A percentile compares a stretch with the other conserved stretches of the same genome.
These are phyloP conservation scores for Pelagomonas calceolata DNA, from an alignment of 108 stramenopile genomes.

Conservation along the genomic window DNA sequence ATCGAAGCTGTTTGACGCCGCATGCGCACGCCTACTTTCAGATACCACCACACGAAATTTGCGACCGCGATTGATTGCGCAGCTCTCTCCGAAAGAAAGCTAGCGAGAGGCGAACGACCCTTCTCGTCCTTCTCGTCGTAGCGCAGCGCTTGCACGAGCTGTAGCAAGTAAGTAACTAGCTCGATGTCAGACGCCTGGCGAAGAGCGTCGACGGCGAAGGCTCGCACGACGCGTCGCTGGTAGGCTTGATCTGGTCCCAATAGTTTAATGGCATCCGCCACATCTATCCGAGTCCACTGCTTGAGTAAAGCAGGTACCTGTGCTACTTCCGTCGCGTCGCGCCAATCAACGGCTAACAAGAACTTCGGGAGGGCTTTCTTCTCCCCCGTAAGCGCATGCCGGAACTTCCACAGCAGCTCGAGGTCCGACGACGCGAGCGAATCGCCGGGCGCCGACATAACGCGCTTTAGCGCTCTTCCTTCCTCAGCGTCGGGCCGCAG, in stretches of 20 bases:
- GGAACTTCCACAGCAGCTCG: slow-evolving; percentile 89
- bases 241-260: slow-evolving; percentile 83
- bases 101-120: slow-evolving; percentile 18
- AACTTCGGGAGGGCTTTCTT: slow-evolving; percentile 84
- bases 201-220: slow-evolving; percentile 87
- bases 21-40: slow-evolving; percentile 16
- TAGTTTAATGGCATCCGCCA: slow-evolving; percentile 90
- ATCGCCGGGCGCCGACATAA: slow-evolving; percentile 69
- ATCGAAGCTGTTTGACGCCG: no score
- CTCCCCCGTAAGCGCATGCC: slow-evolving; percentile 87
- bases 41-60: slow-evolving; percentile 40
- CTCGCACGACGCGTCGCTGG: slow-evolving; percentile 70
- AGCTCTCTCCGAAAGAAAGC: slow-evolving; percentile 29
- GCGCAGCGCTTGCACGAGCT: slow-evolving; percentile 93
- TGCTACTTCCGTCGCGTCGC: slow-evolving; percentile 74
- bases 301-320: slow-evolving; percentile 84
- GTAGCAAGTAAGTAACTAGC: slow-evolving; percentile 81
- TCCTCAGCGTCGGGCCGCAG: slow-evolving; percentile 82
- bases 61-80: slow-evolving; percentile 24
- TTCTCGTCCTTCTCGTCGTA: slow-evolving; percentile 55
- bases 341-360: slow-evolving; percentile 89
- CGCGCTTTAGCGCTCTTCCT: slow-evolving; percentile 57
- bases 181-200: slow-evolving; percentile 78
- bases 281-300: slow-evolving; percentile 91
- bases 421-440: slow-evolving; percentile 72